Conservation (phyloP, 2,329 filamentous ascomycete species). For the Verticillium klebahnii region DNA sequence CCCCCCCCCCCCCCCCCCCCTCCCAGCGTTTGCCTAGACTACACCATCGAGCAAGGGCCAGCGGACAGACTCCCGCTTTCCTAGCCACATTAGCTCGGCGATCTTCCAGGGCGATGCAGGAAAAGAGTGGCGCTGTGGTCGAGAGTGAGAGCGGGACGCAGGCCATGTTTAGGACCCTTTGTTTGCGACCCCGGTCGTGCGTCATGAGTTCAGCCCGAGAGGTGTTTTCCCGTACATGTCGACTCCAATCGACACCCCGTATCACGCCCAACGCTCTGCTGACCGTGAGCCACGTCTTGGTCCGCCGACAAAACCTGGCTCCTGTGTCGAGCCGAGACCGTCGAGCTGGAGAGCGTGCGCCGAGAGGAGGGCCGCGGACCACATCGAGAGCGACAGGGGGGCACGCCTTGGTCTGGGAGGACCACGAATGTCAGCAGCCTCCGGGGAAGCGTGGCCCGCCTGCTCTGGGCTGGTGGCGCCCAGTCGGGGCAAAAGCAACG, state of each 20-base stretch:
- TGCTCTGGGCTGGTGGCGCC: no score
- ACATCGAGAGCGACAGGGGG: no score
- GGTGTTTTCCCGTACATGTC: neutral
- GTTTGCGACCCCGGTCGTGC: neutral
- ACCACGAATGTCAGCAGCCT: no score
- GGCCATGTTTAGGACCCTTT: neutral
- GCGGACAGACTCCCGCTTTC: neutral
- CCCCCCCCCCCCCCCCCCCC: neutral
- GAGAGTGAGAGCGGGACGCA: neutral
- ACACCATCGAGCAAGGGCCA: neutral
- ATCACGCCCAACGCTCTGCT: neutral
- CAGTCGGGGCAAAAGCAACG: no score
- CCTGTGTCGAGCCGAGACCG: no score
- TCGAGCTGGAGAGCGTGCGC: no score
- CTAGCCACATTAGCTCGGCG: neutral
- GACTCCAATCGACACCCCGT: neutral
- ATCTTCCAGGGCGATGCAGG: neutral
- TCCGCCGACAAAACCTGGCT: no score
- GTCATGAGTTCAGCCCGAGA: neutral
- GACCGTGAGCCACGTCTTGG: no score
- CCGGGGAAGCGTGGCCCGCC: no score
- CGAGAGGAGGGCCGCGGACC: no score
- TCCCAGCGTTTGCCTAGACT: neutral
- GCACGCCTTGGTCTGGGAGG: no score
- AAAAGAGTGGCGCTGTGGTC: neutral